A percentile compares a stretch with the other conserved stretches of the same genome.
Conservation (phyloP, 192 early-diverging fungal species). For the Thamnidium elegans region DNA sequence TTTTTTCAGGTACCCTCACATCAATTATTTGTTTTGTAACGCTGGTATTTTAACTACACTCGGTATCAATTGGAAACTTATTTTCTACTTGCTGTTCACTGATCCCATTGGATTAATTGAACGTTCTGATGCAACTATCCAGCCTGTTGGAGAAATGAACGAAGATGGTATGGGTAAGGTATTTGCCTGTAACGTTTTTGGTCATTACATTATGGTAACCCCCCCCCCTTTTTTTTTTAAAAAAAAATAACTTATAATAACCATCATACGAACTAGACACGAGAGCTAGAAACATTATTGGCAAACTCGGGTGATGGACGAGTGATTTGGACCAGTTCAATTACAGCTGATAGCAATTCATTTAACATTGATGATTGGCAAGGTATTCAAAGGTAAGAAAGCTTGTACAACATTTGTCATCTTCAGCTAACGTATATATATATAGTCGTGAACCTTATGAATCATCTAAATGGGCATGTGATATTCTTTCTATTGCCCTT, state of each 20-base stretch:
- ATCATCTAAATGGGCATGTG: slow-evolving; percentile 53
- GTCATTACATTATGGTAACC: slow-evolving; percentile 56
- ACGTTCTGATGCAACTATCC: slow-evolving; percentile 42
- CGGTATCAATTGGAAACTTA: slow-evolving; percentile 42
- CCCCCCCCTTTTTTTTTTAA: too few relatives aligned
- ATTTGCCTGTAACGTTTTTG: slow-evolving; percentile 56
- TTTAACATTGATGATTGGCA: slow-evolving; percentile 51
- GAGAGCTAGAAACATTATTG: slow-evolving; percentile 45
- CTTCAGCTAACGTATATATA: background rate
- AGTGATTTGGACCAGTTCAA: slow-evolving; percentile 57
- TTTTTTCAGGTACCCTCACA: slow-evolving; percentile 30
- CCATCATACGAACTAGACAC: slow-evolving; percentile 32
- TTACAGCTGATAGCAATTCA: slow-evolving; percentile 32
- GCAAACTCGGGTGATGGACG: slow-evolving; percentile 38
- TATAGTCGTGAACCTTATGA: slow-evolving; percentile 48
- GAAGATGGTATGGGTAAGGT: slow-evolving; percentile 51
- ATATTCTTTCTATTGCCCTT: slow-evolving; percentile 42
- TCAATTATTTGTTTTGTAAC: slow-evolving; percentile 56
- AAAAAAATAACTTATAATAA: background rate
- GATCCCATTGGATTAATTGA: slow-evolving; percentile 36
- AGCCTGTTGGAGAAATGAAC: slow-evolving; percentile 44
- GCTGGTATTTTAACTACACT: slow-evolving; percentile 45
- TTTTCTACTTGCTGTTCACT: slow-evolving; percentile 28
- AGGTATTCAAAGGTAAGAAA: slow-evolving; percentile 37
- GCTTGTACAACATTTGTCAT: background rate